Evolutionary conservation across 108 stramenopile genomes (phyloP), one percentile per base, ranked within the genome.

Genomic region (Bacterosira constricta): DNA sequence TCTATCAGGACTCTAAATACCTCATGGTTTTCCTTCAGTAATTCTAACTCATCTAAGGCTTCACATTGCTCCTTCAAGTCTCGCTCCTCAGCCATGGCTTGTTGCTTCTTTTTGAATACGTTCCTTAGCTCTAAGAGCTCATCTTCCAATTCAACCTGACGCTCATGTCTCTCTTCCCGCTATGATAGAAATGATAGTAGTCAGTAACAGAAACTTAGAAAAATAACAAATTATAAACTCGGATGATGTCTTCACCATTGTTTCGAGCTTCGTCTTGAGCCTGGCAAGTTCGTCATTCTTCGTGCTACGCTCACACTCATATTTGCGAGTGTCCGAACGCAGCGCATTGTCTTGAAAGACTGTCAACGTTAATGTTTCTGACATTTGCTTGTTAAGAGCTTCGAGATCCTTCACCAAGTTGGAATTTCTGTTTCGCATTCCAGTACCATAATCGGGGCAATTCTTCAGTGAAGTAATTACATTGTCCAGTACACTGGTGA

Each of bases 251-350:
- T 15, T 10, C 56, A n/a, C n/a, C n/a, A 17, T 30, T 32, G 0
- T 8, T 23, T 20, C 15, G 7, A 78, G 63, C 5, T 62, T 68
- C 0, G 35, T 20, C 34, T 78, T 30, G 36, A 15, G 31, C 34
- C 37, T 67, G 2, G 6, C 8, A 11, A 76, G 51, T 45, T 77
- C 76, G 4, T 63, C 67, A 15, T 38, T 44, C 47, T 63, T 77
- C 4, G 71, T 63, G 6, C 34, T 23, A 25, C 29, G 38, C 39
- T 71, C 71, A 18, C 60, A 62, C 25, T 62, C 60, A 31, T 37
- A 53, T 15, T 59, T 62, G 13, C 37, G 15, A 6, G 47, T 61
- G 27, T 71, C 71, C 23, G 71, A 42, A 8, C 47, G 60, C 39
- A 71, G 59, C 27, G 36, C 9, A 42, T 71, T 36, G 5, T 71